Evolutionary conservation across 177 flowering plant genomes (phyloP).

Genomic region (Vitis hybrid): DNA sequence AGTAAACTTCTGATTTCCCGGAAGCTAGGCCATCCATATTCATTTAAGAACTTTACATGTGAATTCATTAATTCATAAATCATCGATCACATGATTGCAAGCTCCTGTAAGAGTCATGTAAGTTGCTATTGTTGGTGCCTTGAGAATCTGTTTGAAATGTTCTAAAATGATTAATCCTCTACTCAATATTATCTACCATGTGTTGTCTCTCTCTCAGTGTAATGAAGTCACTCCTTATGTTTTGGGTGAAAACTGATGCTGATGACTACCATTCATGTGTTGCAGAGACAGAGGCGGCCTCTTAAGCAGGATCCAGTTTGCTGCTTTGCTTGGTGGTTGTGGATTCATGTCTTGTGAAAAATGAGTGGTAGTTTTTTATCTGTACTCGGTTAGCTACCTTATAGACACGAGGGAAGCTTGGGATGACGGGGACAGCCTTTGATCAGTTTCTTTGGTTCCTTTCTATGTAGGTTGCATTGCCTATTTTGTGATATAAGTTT

Average conservation of each 20-base stretch:
- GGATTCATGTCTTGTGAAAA: slow-evolving; percentile 3
- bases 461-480: not conserved
- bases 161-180: not conserved
- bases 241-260: not conserved
- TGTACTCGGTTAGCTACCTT: not conserved
- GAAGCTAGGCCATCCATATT: not conserved
- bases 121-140: not conserved
- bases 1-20: no score
- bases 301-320: not conserved
- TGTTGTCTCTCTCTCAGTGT: not conserved
- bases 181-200: not conserved
- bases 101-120: not conserved
- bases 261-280: not conserved
- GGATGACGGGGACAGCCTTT: not conserved
- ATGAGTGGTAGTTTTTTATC: not conserved
- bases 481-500: not conserved
- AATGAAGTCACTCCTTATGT: not conserved
- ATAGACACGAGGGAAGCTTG: not conserved
- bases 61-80: not conserved
- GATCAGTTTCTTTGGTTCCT: slow-evolving; percentile 3
- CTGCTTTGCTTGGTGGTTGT: not conserved
- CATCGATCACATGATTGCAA: not conserved
- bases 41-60: not conserved
- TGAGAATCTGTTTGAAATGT: not conserved
- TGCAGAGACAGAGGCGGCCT: slow-evolving; percentile 12